Evolutionary conservation across 495 filamentous ascomycete genomes (phyloP).

Genomic region (Talaromyces proteolyticus): DNA sequence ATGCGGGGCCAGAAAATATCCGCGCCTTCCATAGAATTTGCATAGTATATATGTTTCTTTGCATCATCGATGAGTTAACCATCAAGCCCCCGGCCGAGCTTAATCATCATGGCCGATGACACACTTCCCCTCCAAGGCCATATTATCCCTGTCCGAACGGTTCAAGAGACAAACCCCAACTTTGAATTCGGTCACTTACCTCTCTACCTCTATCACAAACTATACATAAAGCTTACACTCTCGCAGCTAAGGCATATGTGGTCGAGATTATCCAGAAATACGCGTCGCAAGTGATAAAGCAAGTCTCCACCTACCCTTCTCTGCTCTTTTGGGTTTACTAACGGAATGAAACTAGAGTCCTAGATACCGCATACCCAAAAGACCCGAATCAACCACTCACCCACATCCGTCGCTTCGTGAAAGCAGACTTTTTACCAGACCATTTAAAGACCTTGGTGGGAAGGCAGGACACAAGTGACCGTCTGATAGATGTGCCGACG

Average conservation of each 20-base stretch:
- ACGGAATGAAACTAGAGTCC: conserved; percentile 17
- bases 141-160: conserved; percentile 28
- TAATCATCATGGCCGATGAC: not conserved
- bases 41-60: too few species aligned
- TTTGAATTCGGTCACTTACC: conserved; percentile 29
- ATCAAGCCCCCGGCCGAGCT: not conserved
- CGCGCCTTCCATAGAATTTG: not conserved
- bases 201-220: not conserved
- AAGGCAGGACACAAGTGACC: not conserved
- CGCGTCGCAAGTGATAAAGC: conserved; percentile 44
- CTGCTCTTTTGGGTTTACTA: not conserved
- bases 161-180: conserved; percentile 33
- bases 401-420: conserved; percentile 80
- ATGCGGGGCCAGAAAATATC: not conserved
- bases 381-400: conserved; percentile 55
- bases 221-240: conserved; percentile 7
- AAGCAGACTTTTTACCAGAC: conserved; percentile 59
- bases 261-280: conserved; percentile 37
- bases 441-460: conserved; percentile 25
- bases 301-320: conserved; percentile 8
- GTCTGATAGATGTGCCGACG: conserved; percentile 11
- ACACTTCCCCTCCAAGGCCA: conserved; percentile 21
- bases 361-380: conserved; percentile 44
- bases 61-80: too few species aligned
- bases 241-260: conserved; percentile 34